Base-by-base conservation (phyloP, 108 stramenopile species). In the Pseudonitzschia pungens region DNA sequence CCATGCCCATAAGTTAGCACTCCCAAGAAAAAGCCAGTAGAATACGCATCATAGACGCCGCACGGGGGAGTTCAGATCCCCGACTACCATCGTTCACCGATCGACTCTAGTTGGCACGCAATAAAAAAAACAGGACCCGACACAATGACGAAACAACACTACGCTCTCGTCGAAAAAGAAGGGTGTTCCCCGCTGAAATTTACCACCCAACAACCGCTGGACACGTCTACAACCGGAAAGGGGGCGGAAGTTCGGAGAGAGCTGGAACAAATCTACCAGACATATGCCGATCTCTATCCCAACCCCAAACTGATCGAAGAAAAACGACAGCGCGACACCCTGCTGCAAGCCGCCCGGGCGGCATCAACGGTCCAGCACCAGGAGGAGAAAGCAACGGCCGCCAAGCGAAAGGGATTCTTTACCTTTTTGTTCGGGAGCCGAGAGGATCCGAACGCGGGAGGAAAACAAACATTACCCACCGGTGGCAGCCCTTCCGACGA, bases 231-330 rank as follows among this genome's bases (percentile, higher is more conserved):
- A 4, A 18, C 45, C 45, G 45, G 54, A 14, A 40, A 70, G 11
- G 36, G 1, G 15, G 32, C 27, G 28, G 64, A 60, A 48, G 51
- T 60, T 28, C 71, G 72, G 24, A 42, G 41, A 5, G 58, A 79
- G 43, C 63, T 85, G 42, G 45, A 57, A 20, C 11, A 57, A 50
- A 43, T 82, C 8, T 86, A 70, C 65, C 65, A 80, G 32, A 52
- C 67, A n/a, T 86, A 80, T 56, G 81, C 85, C 18, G 75, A 78
- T 20, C 45, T 77, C 40, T 86, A 80, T 75, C 85, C 85, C 32
- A 86, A 86, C 54, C 81, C 85, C 12, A 58, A 48, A 20, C 65
- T 86, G 51, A 53, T 75, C 7, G 76, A 79, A 65, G 85, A 86
- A 59, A 57, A 41, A 36, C 73, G 73, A 29, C 72, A 80, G 53